Evolutionary conservation across 129 eudicot genomes (phyloP).

Genomic region (Tagetes erecta): DNA sequence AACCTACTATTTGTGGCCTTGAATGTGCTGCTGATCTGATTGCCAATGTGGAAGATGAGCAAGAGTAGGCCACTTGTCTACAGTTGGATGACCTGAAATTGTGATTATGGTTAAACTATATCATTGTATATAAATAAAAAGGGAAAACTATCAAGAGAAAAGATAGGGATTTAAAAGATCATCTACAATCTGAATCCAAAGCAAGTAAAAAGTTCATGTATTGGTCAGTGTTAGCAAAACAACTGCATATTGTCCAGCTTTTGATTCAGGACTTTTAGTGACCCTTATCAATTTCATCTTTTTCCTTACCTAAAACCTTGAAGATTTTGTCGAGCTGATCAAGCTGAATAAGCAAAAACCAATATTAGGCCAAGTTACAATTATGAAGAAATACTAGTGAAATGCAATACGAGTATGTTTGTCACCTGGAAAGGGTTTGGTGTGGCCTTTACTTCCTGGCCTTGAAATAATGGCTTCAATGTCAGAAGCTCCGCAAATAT

Average conservation of each 20-base stretch:
- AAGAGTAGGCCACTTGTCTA: conserved; percentile 93
- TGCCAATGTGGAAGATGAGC: conserved; percentile 98
- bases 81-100: conserved; percentile 85
- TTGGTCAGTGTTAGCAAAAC: conserved; percentile 8
- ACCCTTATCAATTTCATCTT: background rate
- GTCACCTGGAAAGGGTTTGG: conserved; percentile 90
- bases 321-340: conserved; percentile 98
- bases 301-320: conserved; percentile 78
- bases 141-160: background rate
- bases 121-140: background rate
- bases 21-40: conserved; percentile 75
- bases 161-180: background rate
- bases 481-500: conserved; percentile 99
- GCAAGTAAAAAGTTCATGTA: conserved; percentile 4
- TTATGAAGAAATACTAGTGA: background rate
- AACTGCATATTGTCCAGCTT: background rate
- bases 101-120: conserved; percentile 1
- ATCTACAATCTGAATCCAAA: conserved; percentile 17
- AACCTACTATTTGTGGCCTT: conserved; percentile 89
- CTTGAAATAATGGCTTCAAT: conserved; percentile 95
- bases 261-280: conserved; percentile 8
- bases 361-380: conserved; percentile 15
- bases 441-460: conserved; percentile 93
- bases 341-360: conserved; percentile 53
- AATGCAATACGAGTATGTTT: background rate